Percentiles rank a stretch among this genome's conserved stretches.
Conservation (phyloP, 305 asterid species). For the Rubia balearica region DNA sequence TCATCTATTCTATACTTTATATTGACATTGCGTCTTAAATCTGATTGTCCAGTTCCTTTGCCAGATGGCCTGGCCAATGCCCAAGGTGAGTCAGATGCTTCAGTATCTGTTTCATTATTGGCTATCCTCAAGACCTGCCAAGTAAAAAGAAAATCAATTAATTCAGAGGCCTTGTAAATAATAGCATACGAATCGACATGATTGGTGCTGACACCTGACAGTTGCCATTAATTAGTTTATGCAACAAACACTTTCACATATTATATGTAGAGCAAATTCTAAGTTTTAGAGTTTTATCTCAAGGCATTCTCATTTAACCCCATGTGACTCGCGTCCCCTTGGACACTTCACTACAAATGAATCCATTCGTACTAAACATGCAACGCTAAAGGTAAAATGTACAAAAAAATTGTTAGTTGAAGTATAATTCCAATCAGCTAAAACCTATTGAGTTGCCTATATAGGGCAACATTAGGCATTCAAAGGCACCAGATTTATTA, state of each 20-base stretch:
- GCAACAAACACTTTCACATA: not conserved
- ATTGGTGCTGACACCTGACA: constrained; percentile 1
- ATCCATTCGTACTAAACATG: not conserved
- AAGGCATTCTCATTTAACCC: not conserved
- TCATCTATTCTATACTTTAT: constrained; percentile 78
- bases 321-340: no score
- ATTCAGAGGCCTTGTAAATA: not conserved
- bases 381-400: not conserved
- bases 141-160: constrained; percentile 3
- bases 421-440: not conserved
- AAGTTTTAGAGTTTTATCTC: not conserved
- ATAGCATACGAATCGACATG: not conserved
- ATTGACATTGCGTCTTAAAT: constrained; percentile 47
- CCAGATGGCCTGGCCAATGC: constrained; percentile 61
- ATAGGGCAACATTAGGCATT: not conserved
- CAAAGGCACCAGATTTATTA: constrained; percentile 5
- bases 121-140: constrained; percentile 70
- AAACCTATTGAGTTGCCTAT: not conserved
- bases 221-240: constrained; percentile 6
- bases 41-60: constrained; percentile 56
- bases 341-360: not conserved
- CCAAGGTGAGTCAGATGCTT: constrained; percentile 65
- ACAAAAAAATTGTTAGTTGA: not conserved
- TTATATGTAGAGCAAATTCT: not conserved
- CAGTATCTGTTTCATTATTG: constrained; percentile 60